Evolutionary conservation across 108 stramenopile species (phyloP), one percentile per base, ranked within the genome.

Genomic region (Chaetoceros tenuissimus): DNA sequence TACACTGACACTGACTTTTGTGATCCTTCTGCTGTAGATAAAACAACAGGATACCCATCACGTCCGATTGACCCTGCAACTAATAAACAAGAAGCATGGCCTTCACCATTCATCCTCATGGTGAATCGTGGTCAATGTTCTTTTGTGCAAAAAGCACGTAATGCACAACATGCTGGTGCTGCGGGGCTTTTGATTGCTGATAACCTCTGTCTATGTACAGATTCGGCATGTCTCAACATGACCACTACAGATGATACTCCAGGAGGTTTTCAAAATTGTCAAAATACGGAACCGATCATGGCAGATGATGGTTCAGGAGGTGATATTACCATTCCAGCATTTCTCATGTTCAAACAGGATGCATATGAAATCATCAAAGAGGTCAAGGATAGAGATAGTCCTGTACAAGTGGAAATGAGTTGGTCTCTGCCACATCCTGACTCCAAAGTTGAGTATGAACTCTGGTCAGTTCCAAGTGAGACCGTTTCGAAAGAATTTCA

Each of bases 291-390:
- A 64, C 66, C 1, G 59, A 90, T 96, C 74, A 96, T 98, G 97
- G 95, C 97, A 20, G 97, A 98, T 59, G 97, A 98, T 59, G 97
- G 97, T 16, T 78, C 75, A 17, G 97, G 97, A 5, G 62, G 63
- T 1, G 97, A 96, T 53, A 92, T 98, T 72, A 66, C 83, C 55
- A 94, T 98, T 30, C 95, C 97, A 0, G 52, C 71, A 64, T 74
- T 94, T 60, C 59, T 94, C 10, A 78, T 95, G 75, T 85, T 77
- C 73, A 92, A 94, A 71, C 68, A 84, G 62, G 78, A 85, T 48
- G 85, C 77, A 22, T 71, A 83, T 55, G 46, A 53, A 34, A 69
- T 92, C 66, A 75, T 70, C 56, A 51, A 67, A 19, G 78, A 85
- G 24, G 28, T 92, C 8, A 29, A 60, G 59, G 67, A 60, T 31